A percentile compares a stretch with the other conserved stretches of the same genome.
Conservation (phyloP, 305 asterid species). For the Fraxinus floribunda region DNA sequence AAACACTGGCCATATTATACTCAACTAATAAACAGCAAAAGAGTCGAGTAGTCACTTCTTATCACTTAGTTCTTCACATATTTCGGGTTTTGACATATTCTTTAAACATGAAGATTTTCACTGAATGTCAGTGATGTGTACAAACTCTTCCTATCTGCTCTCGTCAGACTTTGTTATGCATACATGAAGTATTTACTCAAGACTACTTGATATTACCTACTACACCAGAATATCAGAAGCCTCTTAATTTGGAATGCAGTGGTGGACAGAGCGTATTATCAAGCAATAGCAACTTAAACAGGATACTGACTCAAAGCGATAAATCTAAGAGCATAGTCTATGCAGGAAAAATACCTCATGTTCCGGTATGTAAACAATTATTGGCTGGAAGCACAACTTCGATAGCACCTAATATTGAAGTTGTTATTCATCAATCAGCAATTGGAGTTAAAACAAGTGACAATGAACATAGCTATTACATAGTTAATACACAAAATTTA, state of each 20-base stretch:
- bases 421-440: slow-evolving; percentile 6
- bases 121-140: background rate
- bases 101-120: background rate
- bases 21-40: background rate
- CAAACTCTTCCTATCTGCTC: background rate
- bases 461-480: background rate
- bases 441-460: background rate
- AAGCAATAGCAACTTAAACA: background rate
- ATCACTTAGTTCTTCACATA: background rate
- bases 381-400: slow-evolving; percentile 80
- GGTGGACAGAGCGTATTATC: background rate
- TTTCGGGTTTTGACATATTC: background rate
- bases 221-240: background rate
- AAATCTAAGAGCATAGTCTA: slow-evolving; percentile 1
- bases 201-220: background rate
- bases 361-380: slow-evolving; percentile 81
- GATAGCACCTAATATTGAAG: slow-evolving; percentile 63
- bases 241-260: background rate
- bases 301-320: background rate
- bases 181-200: background rate
- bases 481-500: background rate
- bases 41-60: background rate
- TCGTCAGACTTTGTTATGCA: background rate
- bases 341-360: slow-evolving; percentile 58
- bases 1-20: background rate